These are phyloP conservation scores for Ustilago shanxiensis DNA, from an alignment of 1,284 basidiomycete genomes.

Conservation along the genomic window DNA sequence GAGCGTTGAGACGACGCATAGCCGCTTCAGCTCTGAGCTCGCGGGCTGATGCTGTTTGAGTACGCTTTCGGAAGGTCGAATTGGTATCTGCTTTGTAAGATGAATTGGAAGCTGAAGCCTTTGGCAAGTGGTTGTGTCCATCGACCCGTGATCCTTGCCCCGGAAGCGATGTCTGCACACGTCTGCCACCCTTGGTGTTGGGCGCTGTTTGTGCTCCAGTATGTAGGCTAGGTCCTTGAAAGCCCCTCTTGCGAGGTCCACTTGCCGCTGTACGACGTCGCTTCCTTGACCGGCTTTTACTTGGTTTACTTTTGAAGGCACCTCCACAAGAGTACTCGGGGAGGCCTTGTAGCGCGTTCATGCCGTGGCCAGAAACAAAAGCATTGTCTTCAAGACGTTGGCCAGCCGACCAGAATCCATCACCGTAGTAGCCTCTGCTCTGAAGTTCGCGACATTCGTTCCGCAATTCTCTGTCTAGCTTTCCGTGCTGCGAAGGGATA, in stretches of 20 bases:
- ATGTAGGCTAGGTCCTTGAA: slow-evolving; percentile 52
- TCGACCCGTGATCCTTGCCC: slow-evolving; percentile 57
- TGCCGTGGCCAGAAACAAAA: slow-evolving; percentile 44
- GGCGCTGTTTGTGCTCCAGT: slow-evolving; percentile 60
- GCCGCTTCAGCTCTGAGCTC: slow-evolving; percentile 53
- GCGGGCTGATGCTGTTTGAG: slow-evolving; percentile 38
- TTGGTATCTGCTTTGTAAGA: slow-evolving; percentile 56
- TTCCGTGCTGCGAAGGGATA: slow-evolving; percentile 56
- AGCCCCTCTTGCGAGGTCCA: slow-evolving; percentile 28
- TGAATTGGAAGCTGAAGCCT: slow-evolving; percentile 32
- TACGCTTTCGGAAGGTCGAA: slow-evolving; percentile 58
- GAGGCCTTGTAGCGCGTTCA: slow-evolving; percentile 39
- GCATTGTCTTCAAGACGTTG: slow-evolving; percentile 47
- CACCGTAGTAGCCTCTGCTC: slow-evolving; percentile 57
- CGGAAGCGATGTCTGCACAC: slow-evolving; percentile 32
- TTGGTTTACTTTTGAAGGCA: slow-evolving; percentile 43
- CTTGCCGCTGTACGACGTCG: slow-evolving; percentile 20
- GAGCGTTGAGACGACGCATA: slow-evolving; percentile 22
- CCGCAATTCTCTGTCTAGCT: slow-evolving; percentile 49
- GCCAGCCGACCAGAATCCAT: slow-evolving; percentile 62
- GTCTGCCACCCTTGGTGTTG: slow-evolving; percentile 43
- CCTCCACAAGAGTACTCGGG: slow-evolving; percentile 59
- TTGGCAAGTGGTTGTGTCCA: slow-evolving; percentile 46
- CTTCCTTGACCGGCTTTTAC: slow-evolving; percentile 22
- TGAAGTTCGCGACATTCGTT: slow-evolving; percentile 49